Base-by-base conservation (phyloP, 768 basidiomycete genomes). In the Rhodotorula paludigena region DNA sequence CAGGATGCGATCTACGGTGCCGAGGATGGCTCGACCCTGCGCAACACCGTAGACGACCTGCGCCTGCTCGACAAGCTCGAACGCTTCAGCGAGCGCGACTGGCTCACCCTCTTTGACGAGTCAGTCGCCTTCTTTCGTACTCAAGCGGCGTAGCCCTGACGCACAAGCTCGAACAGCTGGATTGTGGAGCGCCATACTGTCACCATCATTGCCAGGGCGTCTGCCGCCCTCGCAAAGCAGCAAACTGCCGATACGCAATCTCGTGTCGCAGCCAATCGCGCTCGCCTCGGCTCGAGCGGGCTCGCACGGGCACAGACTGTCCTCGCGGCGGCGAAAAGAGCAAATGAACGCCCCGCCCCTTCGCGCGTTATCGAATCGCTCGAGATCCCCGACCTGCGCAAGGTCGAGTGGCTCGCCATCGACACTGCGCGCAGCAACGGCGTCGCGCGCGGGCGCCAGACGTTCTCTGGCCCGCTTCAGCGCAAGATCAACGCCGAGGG, bases 361-460 rank as follows among this genome's bases (percentile, higher is more conserved):
- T 80, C 80, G 18, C 85, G 88, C n/a, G 81, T 96, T 63, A 78
- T 99, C 38, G 87, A 85, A 3, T 81, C 83, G 16, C 98, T 96
- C 82, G 87, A 87, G 23, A 85, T 96, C 39, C 93, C 93, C 0
- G 84, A 88, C 72, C 88, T 92, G 45, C 86, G 87, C 75, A 87
- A 84, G 68, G 91, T 98, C 71, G 85, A 86, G 8, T 96, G 92
- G 90, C 90, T 97, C 57, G 86, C 88, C 2, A 84, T 85, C 15
- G 81, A 85, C 71, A 87, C 82, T 39, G 76, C 80, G 51, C 87
- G 88, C 76, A 87, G 91, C 76, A 78, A 80, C 38, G 86, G 85
- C 1, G 68, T 79, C 49, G 78, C 79, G 12, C 66, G 54, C 38
- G 72, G 68, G 15, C 52, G 36, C 28, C 53, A 41, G n/a, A 52